phyloP scores from a whole-genome alignment of 2,329 filamentous ascomycete species.

The Paecilomyces sp. region DNA sequence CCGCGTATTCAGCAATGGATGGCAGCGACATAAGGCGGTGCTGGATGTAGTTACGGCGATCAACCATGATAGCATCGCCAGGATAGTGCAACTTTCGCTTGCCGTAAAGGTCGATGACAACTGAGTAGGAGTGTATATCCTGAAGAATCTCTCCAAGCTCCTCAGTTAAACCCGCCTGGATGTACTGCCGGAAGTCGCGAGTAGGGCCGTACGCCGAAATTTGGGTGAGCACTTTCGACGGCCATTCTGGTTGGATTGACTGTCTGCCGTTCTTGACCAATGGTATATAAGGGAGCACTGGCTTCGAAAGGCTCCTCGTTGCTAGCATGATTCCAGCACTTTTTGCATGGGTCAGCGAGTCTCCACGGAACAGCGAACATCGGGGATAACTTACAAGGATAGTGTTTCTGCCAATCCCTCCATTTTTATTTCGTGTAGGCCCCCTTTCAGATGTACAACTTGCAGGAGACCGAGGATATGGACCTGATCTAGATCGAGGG shows the following conservation, averaged over 20 bases:
- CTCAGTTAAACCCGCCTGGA: conserved; percentile 8
- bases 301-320: conserved; percentile 12
- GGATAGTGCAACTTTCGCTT: conserved; percentile 10
- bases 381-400: conserved; percentile 7
- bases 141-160: conserved; percentile 11
- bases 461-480: conserved; percentile 16
- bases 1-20: conserved; percentile 1
- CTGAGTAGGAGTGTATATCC: conserved; percentile 16
- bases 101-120: conserved; percentile 14
- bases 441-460: conserved; percentile 15
- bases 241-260: conserved; percentile 7
- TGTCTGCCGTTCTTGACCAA: conserved; percentile 8
- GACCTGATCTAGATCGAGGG: conserved; percentile 12
- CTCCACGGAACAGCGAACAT: not conserved
- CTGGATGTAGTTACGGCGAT: conserved; percentile 17
- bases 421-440: conserved; percentile 12
- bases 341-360: not conserved
- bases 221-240: conserved; percentile 8
- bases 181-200: conserved; percentile 11
- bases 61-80: conserved; percentile 8
- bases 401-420: conserved; percentile 15
- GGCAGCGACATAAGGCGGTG: conserved; percentile 15
- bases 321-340: conserved; percentile 13
- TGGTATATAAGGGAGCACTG: conserved; percentile 12
- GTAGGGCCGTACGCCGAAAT: conserved; percentile 8